These are phyloP conservation scores for Alternaria ethzedia DNA, from an alignment of 2,329 filamentous ascomycete species.

Conservation along the genomic window DNA sequence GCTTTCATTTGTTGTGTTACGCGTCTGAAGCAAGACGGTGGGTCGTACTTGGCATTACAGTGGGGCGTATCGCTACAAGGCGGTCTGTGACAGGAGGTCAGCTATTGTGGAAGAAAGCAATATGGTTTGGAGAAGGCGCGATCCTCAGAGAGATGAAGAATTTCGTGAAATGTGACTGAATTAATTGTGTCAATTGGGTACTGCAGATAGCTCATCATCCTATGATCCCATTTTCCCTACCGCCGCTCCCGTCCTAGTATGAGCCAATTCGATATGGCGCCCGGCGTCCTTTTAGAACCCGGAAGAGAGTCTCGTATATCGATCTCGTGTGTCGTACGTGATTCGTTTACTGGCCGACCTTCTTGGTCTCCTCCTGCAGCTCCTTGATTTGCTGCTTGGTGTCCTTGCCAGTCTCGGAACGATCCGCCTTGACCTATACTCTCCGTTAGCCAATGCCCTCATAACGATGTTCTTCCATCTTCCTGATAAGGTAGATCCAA, in stretches of 20 bases:
- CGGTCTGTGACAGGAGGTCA: not conserved
- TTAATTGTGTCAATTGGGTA: not conserved
- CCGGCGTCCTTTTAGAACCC: not conserved
- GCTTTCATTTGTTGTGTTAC: not conserved
- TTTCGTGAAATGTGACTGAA: not conserved
- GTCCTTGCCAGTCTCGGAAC: conserved; percentile 48
- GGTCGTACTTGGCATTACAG: not conserved
- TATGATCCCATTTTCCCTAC: not conserved
- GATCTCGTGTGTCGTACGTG: not conserved
- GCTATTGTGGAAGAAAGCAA: not conserved
- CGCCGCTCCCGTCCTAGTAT: not conserved
- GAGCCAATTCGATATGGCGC: not conserved
- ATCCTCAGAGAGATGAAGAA: rapidly evolving
- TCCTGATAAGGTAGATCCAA: not conserved
- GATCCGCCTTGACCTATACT: conserved; percentile 52
- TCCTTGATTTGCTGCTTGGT: conserved; percentile 53
- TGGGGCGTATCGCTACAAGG: not conserved
- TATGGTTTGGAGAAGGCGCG: not conserved
- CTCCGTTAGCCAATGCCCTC: not conserved
- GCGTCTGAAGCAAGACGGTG: not conserved
- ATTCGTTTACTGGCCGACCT: conserved; percentile 17
- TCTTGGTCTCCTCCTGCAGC: conserved; percentile 54
- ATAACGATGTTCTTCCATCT: not conserved
- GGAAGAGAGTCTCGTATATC: not conserved
- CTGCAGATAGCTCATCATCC: conserved; percentile 1